phyloP scores from a whole-genome alignment of 2,329 filamentous ascomycete genomes.

The Dryadomyces quercus-mongolicae region DNA sequence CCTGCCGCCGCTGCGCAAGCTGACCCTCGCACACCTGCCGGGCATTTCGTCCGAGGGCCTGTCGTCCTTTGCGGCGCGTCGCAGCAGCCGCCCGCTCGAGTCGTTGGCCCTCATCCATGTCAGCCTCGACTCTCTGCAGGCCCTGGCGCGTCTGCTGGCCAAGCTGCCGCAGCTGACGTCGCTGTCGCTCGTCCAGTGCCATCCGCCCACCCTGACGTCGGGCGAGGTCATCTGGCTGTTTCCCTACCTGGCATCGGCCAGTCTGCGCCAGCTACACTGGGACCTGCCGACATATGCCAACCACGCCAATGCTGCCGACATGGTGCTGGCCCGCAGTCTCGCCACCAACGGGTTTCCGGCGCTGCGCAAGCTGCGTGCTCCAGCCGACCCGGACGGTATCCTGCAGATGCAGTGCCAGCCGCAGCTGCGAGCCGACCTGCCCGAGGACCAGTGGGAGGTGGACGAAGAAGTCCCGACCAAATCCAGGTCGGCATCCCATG shows the following conservation, averaged over 20 bases:
- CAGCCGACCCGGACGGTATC: constrained; percentile 55
- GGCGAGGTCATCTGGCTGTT: constrained; percentile 49
- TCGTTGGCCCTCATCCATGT: constrained; percentile 44
- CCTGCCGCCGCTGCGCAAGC: constrained; percentile 40
- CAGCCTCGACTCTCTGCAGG: constrained; percentile 41
- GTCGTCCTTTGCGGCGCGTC: constrained; percentile 40
- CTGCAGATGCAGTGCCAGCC: constrained; percentile 61
- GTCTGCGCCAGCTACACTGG: constrained; percentile 47
- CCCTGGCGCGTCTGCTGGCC: constrained; percentile 46
- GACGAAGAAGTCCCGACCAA: neutral
- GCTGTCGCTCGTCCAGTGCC: constrained; percentile 43
- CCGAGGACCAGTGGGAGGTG: constrained; percentile 30
- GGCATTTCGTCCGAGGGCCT: constrained; percentile 46
- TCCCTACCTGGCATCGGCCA: constrained; percentile 47
- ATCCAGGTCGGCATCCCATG: too few species aligned
- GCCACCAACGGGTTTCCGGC: constrained; percentile 48
- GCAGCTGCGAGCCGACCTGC: constrained; percentile 38
- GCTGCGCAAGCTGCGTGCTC: constrained; percentile 47
- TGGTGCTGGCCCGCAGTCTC: constrained; percentile 53
- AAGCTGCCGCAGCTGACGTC: constrained; percentile 35
- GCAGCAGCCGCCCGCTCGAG: constrained; percentile 30
- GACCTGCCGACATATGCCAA: constrained; percentile 43
- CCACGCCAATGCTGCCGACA: constrained; percentile 38
- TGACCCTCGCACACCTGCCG: constrained; percentile 42
- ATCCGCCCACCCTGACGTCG: constrained; percentile 40